Evolutionary conservation across 2,329 filamentous ascomycete genomes (phyloP), one percentile per base, ranked within the genome.

Genomic region (Trichoderma aggressivum): DNA sequence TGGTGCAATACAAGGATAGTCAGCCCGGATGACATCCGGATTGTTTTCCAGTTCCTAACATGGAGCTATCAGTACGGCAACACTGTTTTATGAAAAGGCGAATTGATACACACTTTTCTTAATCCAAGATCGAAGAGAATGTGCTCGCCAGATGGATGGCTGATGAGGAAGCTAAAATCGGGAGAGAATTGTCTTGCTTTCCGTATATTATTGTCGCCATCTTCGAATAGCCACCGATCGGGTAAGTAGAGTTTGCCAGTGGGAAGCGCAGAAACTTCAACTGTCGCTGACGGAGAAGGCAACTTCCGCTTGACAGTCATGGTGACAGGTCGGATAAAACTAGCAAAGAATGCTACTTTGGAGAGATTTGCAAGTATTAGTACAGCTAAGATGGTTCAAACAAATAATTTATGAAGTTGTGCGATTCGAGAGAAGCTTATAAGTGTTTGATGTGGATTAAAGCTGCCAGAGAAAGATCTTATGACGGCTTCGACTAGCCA

Each of bases 211-310:
- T 6, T 47, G 24, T 69, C 34, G 11, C 64, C 65, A 50, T 69
- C 65, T 59, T 69, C 55, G 21, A 69, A 69, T 2, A 61, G 50
- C 64, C 64, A 68, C 14, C 64, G 64, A 59, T 59, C 64, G 6
- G 64, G 64, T 16, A 65, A 36, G 24, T 43, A 68, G 32, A 68
- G 64, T 18, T 68, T 56, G 11, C 50, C 64, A 21, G 64, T 68
- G 14, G 64, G 64, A 26, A 68, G 64, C 7, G 64, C 64, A 32
- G 30, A 68, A 8, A 68, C 64, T 1, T 68, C 64, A 12, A 68
- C 64, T 8, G 21, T 39, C 8, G 24, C 64, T 12, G 53, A 65
- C 26, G 62, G n/a, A 34, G 62, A 65, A 34, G 62, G 62, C 16
- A 65, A 8, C 0, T 10, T 65, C 6, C 28, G 10, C n/a, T 16